phyloP scores from a whole-genome alignment of 148 eudicot species.

The Agrostemma githago region DNA sequence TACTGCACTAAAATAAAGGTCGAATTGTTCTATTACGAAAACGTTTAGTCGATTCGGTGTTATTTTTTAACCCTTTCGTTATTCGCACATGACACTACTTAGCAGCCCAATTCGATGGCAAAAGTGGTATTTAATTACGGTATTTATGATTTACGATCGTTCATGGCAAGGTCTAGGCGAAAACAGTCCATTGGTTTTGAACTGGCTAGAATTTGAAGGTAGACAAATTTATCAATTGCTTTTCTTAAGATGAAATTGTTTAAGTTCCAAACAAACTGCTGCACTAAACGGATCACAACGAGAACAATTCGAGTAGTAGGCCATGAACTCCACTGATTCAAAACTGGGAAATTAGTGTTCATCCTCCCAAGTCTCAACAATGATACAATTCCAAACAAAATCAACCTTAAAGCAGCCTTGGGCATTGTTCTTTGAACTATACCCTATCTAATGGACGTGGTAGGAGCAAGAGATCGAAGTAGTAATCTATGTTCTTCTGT shows the following conservation, averaged over 20 bases:
- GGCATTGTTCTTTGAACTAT: conserved; percentile 13
- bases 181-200: too few species aligned
- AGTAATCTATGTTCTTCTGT: not conserved
- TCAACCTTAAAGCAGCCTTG: conserved; percentile 12
- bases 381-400: conserved; percentile 3
- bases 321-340: conserved; percentile 17
- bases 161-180: too few species aligned
- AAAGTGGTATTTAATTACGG: too few species aligned
- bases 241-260: not conserved
- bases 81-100: too few species aligned
- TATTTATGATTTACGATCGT: too few species aligned
- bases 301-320: not conserved
- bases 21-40: too few species aligned
- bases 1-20: too few species aligned
- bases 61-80: too few species aligned
- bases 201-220: too few species aligned
- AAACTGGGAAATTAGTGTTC: conserved; percentile 16
- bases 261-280: not conserved
- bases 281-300: not conserved
- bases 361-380: conserved; percentile 7
- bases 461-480: not conserved
- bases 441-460: conserved; percentile 12
- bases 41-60: too few species aligned
- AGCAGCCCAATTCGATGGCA: too few species aligned
- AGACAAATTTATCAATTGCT: not conserved